Evolutionary conservation across 768 basidiomycete genomes (phyloP), one percentile per base, ranked within the genome.

Genomic region (Lactarius psammicola): DNA sequence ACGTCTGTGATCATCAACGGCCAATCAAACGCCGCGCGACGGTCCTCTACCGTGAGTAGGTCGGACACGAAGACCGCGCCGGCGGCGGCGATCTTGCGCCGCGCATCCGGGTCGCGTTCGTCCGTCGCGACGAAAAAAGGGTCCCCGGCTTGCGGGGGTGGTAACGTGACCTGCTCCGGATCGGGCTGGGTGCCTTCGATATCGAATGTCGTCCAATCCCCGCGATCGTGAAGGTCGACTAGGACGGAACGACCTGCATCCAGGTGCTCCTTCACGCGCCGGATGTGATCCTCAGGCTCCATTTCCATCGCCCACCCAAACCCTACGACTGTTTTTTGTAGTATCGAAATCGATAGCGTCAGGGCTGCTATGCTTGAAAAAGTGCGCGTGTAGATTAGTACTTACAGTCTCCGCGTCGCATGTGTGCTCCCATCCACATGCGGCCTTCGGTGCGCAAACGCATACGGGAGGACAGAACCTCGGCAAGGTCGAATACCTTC

Each of bases 351-450:
- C 63, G 69, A 60, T 46, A 23, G 17, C 30, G 49, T 51, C 26
- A 51, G 34, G 59, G 7, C n/a, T 66, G 26, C n/a, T 68, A 13
- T 26, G 36, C 6, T 18, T 11, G 26, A 13, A 42, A 13, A 26
- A 15, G 30, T 42, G 20, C 13, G 26, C 23, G 49, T 51, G 49
- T 1, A 3, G 9, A 36, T n/a, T n/a, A 54, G n/a, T 10, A 69
- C 77, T 74, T 56, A 80, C 78, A 80, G 56, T 80, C 80, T 59
- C 79, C 79, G 28, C 79, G 77, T 28, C 79, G 78, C 79, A 80
- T 80, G 58, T 80, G 79, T 7, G 75, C 76, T 13, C 72, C 76
- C 77, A 80, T 77, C 80, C 79, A 80, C 70, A 76, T 71, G 7
- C 78, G 73, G 18, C 79, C 79, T 1, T 55, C 75, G 1, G 71